Conservation (phyloP, 164 flowering plant genomes). For the Annona cherimola region DNA sequence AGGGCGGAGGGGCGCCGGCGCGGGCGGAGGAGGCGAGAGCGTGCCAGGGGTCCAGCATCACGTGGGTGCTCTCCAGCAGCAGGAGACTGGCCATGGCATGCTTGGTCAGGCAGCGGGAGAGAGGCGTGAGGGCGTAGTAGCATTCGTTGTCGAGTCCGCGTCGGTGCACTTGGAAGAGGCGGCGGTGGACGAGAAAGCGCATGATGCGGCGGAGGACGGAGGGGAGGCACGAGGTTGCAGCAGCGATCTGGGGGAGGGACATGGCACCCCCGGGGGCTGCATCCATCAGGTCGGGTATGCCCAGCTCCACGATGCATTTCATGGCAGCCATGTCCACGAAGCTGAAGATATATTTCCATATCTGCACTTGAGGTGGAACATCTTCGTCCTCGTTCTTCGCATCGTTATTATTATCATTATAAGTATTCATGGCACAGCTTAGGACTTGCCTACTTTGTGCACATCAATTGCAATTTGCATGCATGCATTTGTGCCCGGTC, state of each 20-base stretch:
- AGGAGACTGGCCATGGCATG: slow-evolving; percentile 1
- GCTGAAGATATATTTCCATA: slow-evolving; percentile 51
- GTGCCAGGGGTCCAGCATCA: slow-evolving; percentile 11
- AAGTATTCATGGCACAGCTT: no score
- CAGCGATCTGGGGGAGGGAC: slow-evolving; percentile 36
- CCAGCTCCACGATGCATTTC: slow-evolving; percentile 62
- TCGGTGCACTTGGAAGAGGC: not conserved
- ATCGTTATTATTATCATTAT: not conserved
- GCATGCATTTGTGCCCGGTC: no score
- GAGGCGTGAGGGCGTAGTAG: slow-evolving; percentile 2
- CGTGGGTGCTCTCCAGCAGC: slow-evolving; percentile 9
- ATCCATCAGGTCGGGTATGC: slow-evolving; percentile 47
- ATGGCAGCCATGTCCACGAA: slow-evolving; percentile 40
- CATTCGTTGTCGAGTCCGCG: not conserved
- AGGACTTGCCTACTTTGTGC: no score
- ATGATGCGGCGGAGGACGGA: slow-evolving; percentile 41
- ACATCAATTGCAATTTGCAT: no score
- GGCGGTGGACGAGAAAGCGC: slow-evolving; percentile 33
- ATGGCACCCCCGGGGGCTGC: slow-evolving; percentile 25
- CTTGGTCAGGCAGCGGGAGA: slow-evolving; percentile 8
- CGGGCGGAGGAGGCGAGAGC: not conserved
- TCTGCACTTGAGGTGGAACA: slow-evolving; percentile 32
- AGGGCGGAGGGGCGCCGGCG: not conserved
- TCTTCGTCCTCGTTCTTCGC: slow-evolving; percentile 25
- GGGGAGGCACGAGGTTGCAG: slow-evolving; percentile 29